Evolutionary conservation across 108 stramenopile species (phyloP).

Genomic region (Chaetoceros muelleri): DNA sequence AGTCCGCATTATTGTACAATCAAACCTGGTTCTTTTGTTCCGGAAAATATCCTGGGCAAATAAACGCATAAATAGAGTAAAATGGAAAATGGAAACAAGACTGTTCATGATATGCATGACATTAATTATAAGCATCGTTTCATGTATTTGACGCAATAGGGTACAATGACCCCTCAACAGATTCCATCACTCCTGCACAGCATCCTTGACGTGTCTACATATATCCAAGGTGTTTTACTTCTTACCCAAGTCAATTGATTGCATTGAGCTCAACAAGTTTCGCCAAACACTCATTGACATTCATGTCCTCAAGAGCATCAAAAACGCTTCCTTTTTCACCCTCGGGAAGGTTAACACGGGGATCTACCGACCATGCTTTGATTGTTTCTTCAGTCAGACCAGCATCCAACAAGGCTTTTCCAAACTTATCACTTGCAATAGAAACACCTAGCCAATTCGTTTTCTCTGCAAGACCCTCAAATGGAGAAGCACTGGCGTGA

Average conservation of each 20-base stretch:
- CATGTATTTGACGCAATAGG: no score
- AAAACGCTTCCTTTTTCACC: slow-evolving; percentile 67
- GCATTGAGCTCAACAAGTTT: slow-evolving; percentile 49
- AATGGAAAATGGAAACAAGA: no score
- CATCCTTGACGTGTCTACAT: no score
- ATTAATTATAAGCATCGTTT: no score
- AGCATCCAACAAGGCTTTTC: slow-evolving; percentile 50
- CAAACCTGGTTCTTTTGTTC: no score
- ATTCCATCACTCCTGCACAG: no score
- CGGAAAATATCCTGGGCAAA: no score
- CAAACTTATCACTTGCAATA: slow-evolving; percentile 62
- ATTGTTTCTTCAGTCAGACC: slow-evolving; percentile 65
- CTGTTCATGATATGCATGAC: no score
- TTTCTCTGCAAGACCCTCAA: slow-evolving; percentile 89
- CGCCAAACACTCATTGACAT: slow-evolving; percentile 63
- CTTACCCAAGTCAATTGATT: slow-evolving; percentile 15
- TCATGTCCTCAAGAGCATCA: slow-evolving; percentile 84
- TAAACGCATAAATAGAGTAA: no score
- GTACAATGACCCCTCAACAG: no score
- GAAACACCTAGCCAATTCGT: slow-evolving; percentile 62
- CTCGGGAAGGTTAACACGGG: slow-evolving; percentile 52
- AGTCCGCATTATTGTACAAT: no score
- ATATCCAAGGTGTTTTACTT: no score
- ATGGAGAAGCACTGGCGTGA: slow-evolving; percentile 84
- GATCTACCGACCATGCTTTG: slow-evolving; percentile 70